A percentile compares a stretch with the other conserved stretches of the same genome.
phyloP scores from a whole-genome alignment of 2,329 filamentous ascomycete species.

The Penicillium sp. region DNA sequence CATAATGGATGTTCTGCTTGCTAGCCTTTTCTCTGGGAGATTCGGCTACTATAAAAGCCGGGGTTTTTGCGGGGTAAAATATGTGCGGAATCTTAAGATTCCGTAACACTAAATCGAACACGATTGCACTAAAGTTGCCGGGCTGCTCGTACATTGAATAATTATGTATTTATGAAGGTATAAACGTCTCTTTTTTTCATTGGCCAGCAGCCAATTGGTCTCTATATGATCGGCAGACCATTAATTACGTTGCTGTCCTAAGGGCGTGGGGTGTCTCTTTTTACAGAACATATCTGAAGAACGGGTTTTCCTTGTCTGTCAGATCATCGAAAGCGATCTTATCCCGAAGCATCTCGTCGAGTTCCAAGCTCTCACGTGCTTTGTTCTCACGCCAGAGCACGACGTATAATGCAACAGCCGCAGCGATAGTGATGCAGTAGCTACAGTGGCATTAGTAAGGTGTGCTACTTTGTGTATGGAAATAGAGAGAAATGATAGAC shows the following conservation, averaged over 20 bases:
- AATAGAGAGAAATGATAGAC: conserved; percentile 11
- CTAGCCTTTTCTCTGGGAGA: neutral
- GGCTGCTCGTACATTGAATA: neutral
- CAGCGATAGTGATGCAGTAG: conserved; percentile 67
- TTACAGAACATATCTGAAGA: conserved; percentile 63
- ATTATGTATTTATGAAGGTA: neutral
- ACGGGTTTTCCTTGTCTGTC: conserved; percentile 68
- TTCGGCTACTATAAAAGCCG: conserved; percentile 1
- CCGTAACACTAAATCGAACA: neutral
- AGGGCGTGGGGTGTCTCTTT: neutral
- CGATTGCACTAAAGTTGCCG: neutral
- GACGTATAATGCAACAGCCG: conserved; percentile 58
- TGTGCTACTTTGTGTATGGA: neutral
- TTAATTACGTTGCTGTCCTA: neutral
- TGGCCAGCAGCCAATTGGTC: neutral
- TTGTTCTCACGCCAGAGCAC: conserved; percentile 63
- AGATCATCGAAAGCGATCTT: conserved; percentile 67
- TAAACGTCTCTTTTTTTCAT: too few species aligned
- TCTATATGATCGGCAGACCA: neutral
- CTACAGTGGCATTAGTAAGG: conserved; percentile 36
- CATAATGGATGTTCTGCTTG: neutral
- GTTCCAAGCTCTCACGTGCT: conserved; percentile 47
- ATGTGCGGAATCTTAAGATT: conserved; percentile 17
- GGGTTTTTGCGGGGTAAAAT: conserved; percentile 7
- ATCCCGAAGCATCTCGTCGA: conserved; percentile 63